phyloP scores from a whole-genome alignment of 1,284 basidiomycete species.

The Malassezia sp. region DNA sequence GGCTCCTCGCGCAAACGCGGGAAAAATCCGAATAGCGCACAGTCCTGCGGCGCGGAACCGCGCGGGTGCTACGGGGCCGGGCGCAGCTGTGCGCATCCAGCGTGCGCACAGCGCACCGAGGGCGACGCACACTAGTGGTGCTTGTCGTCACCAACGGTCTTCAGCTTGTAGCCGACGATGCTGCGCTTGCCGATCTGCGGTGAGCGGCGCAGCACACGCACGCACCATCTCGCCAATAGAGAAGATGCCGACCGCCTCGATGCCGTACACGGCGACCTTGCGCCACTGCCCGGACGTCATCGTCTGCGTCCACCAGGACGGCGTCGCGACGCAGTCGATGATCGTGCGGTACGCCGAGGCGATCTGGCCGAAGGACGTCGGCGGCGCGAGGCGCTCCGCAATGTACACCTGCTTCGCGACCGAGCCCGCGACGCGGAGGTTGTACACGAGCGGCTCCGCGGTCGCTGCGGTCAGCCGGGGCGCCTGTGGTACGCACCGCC shows the following conservation, averaged over 20 bases:
- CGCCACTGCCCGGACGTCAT: constrained; percentile 65
- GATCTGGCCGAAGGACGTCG: constrained; percentile 58
- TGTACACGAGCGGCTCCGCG: constrained; percentile 34
- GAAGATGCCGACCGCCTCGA: constrained; percentile 79
- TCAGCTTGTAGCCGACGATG: constrained; percentile 15
- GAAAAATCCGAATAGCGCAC: neutral
- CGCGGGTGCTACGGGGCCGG: too few relatives aligned
- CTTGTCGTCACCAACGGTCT: constrained; percentile 1
- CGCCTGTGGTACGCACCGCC: constrained; percentile 5
- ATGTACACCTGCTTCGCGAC: constrained; percentile 81
- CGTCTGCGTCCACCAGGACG: constrained; percentile 61
- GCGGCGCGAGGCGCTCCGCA: constrained; percentile 74
- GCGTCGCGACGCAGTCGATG: constrained; percentile 58
- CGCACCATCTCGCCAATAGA: constrained; percentile 48
- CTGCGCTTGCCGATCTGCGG: constrained; percentile 17
- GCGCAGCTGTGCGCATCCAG: too few relatives aligned
- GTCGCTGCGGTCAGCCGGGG: constrained; percentile 15
- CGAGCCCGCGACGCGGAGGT: constrained; percentile 62
- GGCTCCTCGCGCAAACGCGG: neutral
- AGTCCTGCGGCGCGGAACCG: too few relatives aligned
- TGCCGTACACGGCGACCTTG: constrained; percentile 63
- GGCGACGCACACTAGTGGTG: constrained; percentile 10
- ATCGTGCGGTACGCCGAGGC: constrained; percentile 63
- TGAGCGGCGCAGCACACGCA: neutral
- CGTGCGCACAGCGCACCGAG: too few relatives aligned